Base-by-base conservation (phyloP, 2,329 filamentous ascomycete genomes). In the Aureobasidium pullulans region DNA sequence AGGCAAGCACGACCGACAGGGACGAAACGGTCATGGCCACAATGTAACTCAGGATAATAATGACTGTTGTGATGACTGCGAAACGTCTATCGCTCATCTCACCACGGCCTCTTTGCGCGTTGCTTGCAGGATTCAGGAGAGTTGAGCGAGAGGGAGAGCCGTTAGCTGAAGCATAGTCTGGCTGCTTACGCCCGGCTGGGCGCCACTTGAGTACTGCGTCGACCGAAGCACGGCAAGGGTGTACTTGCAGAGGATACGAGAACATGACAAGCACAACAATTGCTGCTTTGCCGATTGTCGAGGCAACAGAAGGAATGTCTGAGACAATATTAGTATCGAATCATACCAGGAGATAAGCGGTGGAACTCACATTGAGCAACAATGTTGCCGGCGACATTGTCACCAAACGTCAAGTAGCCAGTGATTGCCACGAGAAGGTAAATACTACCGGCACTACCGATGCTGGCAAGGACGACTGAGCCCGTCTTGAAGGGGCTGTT, bases 241-340 rank as follows among this genome's bases (percentile, higher is more conserved):
- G 94, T 39, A 96, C 88, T 73, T 99, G 94, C 1, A 99, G 82
- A 1, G 94, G 94, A 62, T 97, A 93, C 15, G 91, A 96, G 72
- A 99, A 97, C 73, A 95, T 91, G 66, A 99, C 94, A 1, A 99
- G 84, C 60, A 97, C 81, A 39, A 99, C 94, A 64, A 99, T 99
- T 48, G 94, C 94, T 2, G 91, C 90, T 65, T 95, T 93, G 57
- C 90, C 94, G 66, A 99, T 91, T 1, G 93, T 97, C 1, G 92
- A 93, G 15, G 88, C 86, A 44, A 90, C 81, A 1, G 88, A 90
- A 1, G 89, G 83, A 4, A 84, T 78, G 70, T 93, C 81, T 84
- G 63, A 47, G 16, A 57, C n/a, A 4, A 19, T 15, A 16, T 57
- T 9, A 60, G 50, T 42, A 42, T 11, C 36, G 13, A 7, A 9